Evolutionary conservation across 2,329 filamentous ascomycete genomes (phyloP), one percentile per base, ranked within the genome.

Genomic region (Ceratocystis harringtonii): DNA sequence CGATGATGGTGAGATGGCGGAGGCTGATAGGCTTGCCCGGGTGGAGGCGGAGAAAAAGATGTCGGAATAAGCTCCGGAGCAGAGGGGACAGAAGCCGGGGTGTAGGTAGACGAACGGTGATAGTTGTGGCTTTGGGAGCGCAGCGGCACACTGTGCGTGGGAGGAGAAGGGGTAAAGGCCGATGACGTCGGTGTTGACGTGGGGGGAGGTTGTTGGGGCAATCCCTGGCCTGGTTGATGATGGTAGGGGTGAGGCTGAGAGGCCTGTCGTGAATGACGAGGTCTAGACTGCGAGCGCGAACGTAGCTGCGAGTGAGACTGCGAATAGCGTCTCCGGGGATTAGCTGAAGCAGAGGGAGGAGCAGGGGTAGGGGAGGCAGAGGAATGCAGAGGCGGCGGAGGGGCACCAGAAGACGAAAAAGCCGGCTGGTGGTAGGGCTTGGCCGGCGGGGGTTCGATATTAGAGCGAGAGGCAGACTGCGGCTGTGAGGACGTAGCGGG

Each of bases 81-180:
- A 28, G 45, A 48, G 17, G 55, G 62, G 25, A 61, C 12, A 8
- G 52, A 22, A 17, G 55, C 52, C 5, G 65, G 17, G 28, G 61
- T 19, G 57, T 62, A 62, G 25, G 52, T 45, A 8, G 65, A 67
- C 12, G 62, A 64, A n/a, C 65, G 55, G 45, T 65, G 65, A 48
- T 65, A 65, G 62, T 61, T 64, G 25, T 67, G 65, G 61, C 65
- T 67, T 50, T 67, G 65, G 15, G 65, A 67, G 30, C 65, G 65
- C 57, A 67, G 48, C 3, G 65, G 65, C n/a, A 65, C 17, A 36
- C 48, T 67, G 25, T 65, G 65, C 57, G 64, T 67, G 52, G 65
- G 65, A n/a, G 65, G 65, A 43, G 65, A 67, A 43, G 65, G 65
- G 22, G 65, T 67, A 12, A 55, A 57, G 43, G 65, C 48, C 44